Evolutionary conservation across 139 green algal genomes (phyloP).

Genomic region (Chlorella ohadii): DNA sequence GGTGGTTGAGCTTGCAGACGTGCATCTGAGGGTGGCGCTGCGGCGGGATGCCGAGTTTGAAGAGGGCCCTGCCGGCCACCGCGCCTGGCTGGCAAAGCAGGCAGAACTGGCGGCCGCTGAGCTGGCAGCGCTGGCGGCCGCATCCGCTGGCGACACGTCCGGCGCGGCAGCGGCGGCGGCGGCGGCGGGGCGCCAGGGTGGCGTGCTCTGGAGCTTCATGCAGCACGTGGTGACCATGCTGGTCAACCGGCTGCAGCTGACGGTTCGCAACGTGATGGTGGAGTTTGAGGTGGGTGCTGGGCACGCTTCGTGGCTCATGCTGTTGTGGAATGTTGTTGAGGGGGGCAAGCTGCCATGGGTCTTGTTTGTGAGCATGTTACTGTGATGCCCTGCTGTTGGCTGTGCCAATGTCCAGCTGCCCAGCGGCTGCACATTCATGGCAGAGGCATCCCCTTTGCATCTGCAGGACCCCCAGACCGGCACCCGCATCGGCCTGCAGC

Average conservation of each 20-base stretch:
- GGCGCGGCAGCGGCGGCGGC: constrained; percentile 33
- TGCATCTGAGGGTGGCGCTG: constrained; percentile 31
- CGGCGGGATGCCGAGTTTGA: constrained; percentile 43
- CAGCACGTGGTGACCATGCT: constrained; percentile 65
- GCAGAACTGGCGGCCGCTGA: constrained; percentile 79
- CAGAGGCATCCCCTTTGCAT: too few relatives aligned
- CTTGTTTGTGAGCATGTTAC: too few relatives aligned
- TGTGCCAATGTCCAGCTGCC: too few relatives aligned
- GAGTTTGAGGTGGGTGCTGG: constrained; percentile 64
- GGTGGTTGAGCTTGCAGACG: constrained; percentile 49
- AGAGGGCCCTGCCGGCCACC: constrained; percentile 33
- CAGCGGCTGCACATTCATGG: too few relatives aligned
- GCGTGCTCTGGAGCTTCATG: constrained; percentile 55
- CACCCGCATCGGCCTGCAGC: constrained; percentile 19
- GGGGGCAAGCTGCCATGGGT: too few relatives aligned
- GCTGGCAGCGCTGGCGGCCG: constrained; percentile 41
- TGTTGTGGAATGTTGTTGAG: not conserved
- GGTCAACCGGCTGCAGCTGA: constrained; percentile 78
- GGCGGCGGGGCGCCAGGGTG: not conserved
- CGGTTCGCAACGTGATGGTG: constrained; percentile 73
- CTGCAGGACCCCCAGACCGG: constrained; percentile 31
- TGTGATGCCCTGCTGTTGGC: too few relatives aligned
- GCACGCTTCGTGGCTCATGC: not conserved
- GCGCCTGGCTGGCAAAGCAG: constrained; percentile 74
- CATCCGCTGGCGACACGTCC: constrained; percentile 14